Base-by-base conservation (phyloP, 768 basidiomycete species). In the Boletus vinaceobasis region DNA sequence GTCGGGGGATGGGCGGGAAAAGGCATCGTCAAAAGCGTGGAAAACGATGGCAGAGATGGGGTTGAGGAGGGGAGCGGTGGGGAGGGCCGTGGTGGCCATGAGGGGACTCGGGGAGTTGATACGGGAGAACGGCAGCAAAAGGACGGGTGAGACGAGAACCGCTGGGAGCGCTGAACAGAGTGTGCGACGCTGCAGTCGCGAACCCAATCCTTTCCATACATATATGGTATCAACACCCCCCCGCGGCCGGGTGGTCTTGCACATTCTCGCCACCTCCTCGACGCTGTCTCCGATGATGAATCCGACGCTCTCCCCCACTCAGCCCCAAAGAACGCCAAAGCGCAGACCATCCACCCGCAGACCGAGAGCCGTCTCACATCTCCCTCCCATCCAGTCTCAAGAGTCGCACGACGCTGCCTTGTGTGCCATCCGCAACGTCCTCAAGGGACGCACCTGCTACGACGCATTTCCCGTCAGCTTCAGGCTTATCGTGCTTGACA, bases 381-480 rank as follows among this genome's bases (percentile, higher is more conserved):
- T 86, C 0, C 80, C 81, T 0, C 81, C 80, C 1, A 45, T 69
- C 33, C 77, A 79, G 56, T 71, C 75, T 0, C 75, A 70, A 55
- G 88, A 90, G 40, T 71, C 77, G n/a, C 89, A 92, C 66, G 82
- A 90, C 56, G 74, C 78, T 6, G 87, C 88, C 26, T 70, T 93
- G 54, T 67, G 75, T 53, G 74, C 80, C 52, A 93, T 99, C 65
- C 81, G 96, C 48, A 73, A 73, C 48, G 91, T 93, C 73, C 85
- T 98, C 74, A 88, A 84, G 64, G 82, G 87, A 54, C 84, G 91
- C 65, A 90, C 86, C 17, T 86, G 87, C 60, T 99, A 98, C 75
- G 96, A 98, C 72, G 93, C 96, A 32, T 95, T 99, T 65, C 97
- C 97, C 26, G 92, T 98, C 75, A 90, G 86, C 72, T 99, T 95